Evolutionary conservation across 2,329 filamentous ascomycete species (phyloP).

Genomic region (Fusarium siculi): DNA sequence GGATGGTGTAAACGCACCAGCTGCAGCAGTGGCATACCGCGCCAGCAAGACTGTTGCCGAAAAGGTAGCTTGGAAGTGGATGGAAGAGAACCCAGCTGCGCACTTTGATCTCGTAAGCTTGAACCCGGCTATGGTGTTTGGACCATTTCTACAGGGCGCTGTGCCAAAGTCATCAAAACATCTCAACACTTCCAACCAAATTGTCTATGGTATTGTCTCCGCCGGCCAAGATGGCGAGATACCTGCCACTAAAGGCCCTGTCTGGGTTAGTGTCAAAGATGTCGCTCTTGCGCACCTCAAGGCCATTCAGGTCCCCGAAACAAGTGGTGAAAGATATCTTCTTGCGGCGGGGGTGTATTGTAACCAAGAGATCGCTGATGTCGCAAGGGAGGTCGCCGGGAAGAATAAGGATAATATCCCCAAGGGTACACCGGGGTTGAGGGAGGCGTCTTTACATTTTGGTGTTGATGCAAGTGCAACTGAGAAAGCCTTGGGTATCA

Average conservation of each 20-base stretch:
- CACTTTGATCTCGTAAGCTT: not conserved
- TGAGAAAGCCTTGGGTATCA: not conserved
- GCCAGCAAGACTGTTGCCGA: conserved; percentile 9
- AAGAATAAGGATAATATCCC: not conserved
- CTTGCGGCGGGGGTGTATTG: conserved; percentile 2
- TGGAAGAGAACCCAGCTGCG: not conserved
- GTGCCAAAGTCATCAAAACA: not conserved
- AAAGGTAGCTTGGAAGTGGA: conserved; percentile 11
- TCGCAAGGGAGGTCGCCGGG: not conserved
- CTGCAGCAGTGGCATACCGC: not conserved
- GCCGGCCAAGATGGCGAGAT: not conserved
- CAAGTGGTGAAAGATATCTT: conserved; percentile 8
- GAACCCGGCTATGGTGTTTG: conserved; percentile 14
- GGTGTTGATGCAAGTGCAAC: conserved; percentile 3
- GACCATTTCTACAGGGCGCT: not conserved
- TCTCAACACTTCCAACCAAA: conserved; percentile 12
- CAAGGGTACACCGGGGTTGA: fast-evolving
- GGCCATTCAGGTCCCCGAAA: conserved; percentile 1
- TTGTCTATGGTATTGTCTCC: not conserved
- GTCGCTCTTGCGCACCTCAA: conserved; percentile 3
- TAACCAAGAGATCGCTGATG: conserved; percentile 6
- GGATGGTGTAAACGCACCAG: conserved; percentile 2
- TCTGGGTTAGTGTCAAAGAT: conserved; percentile 7
- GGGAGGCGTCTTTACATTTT: not conserved
- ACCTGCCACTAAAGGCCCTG: not conserved